Conservation (phyloP, 768 basidiomycete species). For the Strobilomyces echinocephalus region DNA sequence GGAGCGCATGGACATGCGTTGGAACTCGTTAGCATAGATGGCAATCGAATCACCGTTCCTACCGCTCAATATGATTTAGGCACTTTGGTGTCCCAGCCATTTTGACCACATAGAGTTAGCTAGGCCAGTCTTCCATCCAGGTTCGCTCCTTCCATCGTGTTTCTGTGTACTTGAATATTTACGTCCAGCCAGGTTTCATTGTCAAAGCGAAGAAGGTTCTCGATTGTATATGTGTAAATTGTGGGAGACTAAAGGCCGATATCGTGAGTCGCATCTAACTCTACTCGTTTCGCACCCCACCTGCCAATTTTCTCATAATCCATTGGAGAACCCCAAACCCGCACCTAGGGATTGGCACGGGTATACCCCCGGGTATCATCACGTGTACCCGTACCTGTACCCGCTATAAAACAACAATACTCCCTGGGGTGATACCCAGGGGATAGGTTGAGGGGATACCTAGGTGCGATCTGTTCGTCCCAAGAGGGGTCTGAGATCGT, state of each 20-base stretch:
- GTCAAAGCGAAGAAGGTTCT: constrained; percentile 99
- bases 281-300: constrained; percentile 89
- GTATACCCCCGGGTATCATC: too few relatives aligned
- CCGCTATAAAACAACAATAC: too few relatives aligned
- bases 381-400: too few relatives aligned
- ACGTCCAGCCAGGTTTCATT: constrained; percentile 62
- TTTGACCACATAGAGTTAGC: constrained; percentile 98
- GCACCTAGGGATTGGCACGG: too few relatives aligned
- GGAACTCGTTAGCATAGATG: constrained; percentile 58
- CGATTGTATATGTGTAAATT: constrained; percentile 98
- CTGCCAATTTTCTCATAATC: constrained; percentile 91
- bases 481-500: too few relatives aligned
- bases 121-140: constrained; percentile 92
- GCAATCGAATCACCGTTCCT: constrained; percentile 1
- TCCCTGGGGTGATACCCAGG: too few relatives aligned
- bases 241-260: constrained; percentile 96
- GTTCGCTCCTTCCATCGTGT: constrained; percentile 45
- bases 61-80: constrained; percentile 33
- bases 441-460: too few relatives aligned
- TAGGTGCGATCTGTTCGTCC: too few relatives aligned
- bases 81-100: constrained; percentile 90
- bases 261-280: constrained; percentile 84
- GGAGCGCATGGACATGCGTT: constrained; percentile 62
- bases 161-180: not conserved
- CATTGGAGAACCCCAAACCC: constrained; percentile 93